Conservation (phyloP, 345 rosid genomes). For the Erodium maritimum region DNA sequence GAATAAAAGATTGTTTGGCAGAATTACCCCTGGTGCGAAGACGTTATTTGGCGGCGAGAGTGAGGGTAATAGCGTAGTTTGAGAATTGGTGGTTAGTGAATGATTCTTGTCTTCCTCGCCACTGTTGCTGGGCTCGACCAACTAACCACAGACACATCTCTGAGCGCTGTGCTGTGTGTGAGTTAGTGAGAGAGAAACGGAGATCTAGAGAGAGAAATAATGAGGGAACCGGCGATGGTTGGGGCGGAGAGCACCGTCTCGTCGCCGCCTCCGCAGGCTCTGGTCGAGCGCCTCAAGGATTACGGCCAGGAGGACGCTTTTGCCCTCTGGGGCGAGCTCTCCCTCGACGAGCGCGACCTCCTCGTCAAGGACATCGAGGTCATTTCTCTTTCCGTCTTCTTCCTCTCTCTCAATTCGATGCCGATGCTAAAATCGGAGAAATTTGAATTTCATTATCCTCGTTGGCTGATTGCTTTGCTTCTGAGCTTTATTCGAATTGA, state of each 20-base stretch:
- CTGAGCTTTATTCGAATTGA: background rate
- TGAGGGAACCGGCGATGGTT: slow-evolving; percentile 10
- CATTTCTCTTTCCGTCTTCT: slow-evolving; percentile 1
- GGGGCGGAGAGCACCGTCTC: slow-evolving; percentile 1
- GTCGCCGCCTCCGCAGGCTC: slow-evolving; percentile 55
- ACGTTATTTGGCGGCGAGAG: too few species aligned
- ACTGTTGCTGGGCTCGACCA: slow-evolving; percentile 16
- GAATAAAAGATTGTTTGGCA: too few species aligned
- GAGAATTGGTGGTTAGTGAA: slow-evolving; percentile 13
- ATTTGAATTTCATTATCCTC: background rate
- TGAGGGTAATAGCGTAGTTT: slow-evolving; percentile 2
- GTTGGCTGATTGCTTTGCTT: background rate
- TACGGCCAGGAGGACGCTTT: slow-evolving; percentile 87
- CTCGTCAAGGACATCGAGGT: slow-evolving; percentile 90
- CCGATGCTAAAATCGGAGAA: too few species aligned
- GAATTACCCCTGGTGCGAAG: too few species aligned
- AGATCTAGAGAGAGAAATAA: background rate
- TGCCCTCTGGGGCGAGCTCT: slow-evolving; percentile 88
- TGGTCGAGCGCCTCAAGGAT: slow-evolving; percentile 80
- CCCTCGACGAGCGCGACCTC: slow-evolving; percentile 50
- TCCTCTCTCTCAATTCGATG: background rate
- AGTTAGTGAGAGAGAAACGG: background rate
- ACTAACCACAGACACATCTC: background rate
- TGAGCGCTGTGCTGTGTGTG: slow-evolving; percentile 1
- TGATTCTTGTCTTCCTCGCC: slow-evolving; percentile 40